Evolutionary conservation across 768 basidiomycete genomes (phyloP).

Genomic region (Boletellus ananas): DNA sequence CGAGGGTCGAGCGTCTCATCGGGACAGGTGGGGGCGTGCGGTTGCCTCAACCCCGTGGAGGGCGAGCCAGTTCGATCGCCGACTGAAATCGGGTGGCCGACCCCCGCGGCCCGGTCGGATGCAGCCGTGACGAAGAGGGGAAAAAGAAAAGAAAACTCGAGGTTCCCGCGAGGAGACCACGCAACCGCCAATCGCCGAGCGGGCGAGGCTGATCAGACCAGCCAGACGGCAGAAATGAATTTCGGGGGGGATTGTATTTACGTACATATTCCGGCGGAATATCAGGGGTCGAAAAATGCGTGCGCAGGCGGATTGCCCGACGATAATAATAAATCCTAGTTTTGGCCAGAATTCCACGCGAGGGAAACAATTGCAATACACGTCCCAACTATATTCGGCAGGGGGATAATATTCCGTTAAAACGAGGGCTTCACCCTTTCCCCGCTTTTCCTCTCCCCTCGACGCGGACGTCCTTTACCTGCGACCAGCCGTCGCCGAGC

Average conservation of each 20-base stretch:
- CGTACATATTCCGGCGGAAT: conserved; percentile 58
- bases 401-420: conserved; percentile 69
- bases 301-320: conserved; percentile 47
- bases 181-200: conserved; percentile 30
- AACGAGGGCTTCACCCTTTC: conserved; percentile 64
- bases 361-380: conserved; percentile 61
- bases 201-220: conserved; percentile 6
- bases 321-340: conserved; percentile 57
- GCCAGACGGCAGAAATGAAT: conserved; percentile 33
- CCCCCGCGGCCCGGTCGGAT: conserved; percentile 25
- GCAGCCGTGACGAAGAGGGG: not conserved
- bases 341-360: conserved; percentile 61
- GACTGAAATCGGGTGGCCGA: conserved; percentile 26
- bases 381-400: conserved; percentile 68
- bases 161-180: conserved; percentile 17
- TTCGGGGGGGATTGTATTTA: conserved; percentile 40
- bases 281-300: conserved; percentile 52
- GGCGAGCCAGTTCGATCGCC: conserved; percentile 29
- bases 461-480: conserved; percentile 31
- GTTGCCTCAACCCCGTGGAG: conserved; percentile 14
- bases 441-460: conserved; percentile 54
- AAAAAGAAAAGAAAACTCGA: too few species aligned
- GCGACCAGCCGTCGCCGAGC: conserved; percentile 15
- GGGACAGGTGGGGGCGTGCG: not conserved
- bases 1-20: conserved; percentile 17